Evolutionary conservation across 352 stramenopile genomes (phyloP).

Genomic region (Plasmopara muralis): DNA sequence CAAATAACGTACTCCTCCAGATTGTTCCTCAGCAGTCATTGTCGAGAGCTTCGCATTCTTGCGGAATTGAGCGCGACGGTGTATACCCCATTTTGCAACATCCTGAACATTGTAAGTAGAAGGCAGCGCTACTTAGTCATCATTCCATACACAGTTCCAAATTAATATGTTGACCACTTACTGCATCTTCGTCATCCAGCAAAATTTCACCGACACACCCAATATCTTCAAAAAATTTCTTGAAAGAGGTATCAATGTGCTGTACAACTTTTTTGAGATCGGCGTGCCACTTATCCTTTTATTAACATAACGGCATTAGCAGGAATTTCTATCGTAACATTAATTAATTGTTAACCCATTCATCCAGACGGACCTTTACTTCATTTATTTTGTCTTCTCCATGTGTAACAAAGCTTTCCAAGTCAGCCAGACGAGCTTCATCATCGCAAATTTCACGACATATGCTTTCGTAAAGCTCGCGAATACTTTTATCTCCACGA

Average conservation of each 20-base stretch:
- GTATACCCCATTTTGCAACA: slow-evolving; percentile 84
- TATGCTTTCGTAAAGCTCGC: slow-evolving; percentile 66
- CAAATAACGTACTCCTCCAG: slow-evolving; percentile 56
- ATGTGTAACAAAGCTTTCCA: slow-evolving; percentile 57
- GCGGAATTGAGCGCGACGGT: slow-evolving; percentile 79
- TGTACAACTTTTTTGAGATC: slow-evolving; percentile 64
- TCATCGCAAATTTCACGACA: slow-evolving; percentile 59
- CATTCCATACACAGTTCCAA: not conserved
- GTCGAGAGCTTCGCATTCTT: slow-evolving; percentile 78
- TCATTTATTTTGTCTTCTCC: slow-evolving; percentile 59
- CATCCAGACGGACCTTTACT: slow-evolving; percentile 44
- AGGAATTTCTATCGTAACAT: too few relatives aligned
- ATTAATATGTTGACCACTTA: slow-evolving; percentile 15
- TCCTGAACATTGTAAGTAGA: slow-evolving; percentile 31
- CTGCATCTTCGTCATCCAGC: slow-evolving; percentile 64
- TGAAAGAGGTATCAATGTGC: slow-evolving; percentile 77
- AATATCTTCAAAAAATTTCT: slow-evolving; percentile 81
- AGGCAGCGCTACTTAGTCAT: not conserved
- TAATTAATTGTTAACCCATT: not conserved
- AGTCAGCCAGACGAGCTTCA: slow-evolving; percentile 43
- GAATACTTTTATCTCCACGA: slow-evolving; percentile 65
- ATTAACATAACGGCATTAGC: not conserved
- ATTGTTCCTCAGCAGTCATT: slow-evolving; percentile 85
- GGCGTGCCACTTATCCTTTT: slow-evolving; percentile 57
- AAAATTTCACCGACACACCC: slow-evolving; percentile 81